phyloP scores from a whole-genome alignment of 129 eudicot species.

The Chrysanthemum seticuspe region DNA sequence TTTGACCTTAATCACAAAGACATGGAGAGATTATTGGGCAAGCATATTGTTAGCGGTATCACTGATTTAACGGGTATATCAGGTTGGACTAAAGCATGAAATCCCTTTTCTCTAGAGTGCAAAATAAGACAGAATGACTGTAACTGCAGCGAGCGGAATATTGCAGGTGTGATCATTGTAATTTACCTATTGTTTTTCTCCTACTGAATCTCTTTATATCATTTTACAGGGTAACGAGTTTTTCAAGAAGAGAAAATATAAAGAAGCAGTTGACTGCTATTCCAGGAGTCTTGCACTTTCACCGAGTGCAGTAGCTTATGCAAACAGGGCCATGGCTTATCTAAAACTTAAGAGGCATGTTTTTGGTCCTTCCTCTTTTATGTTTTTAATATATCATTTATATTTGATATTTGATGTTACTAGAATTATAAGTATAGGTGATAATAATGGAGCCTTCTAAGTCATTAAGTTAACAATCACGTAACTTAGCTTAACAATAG shows the following conservation, averaged over 20 bases:
- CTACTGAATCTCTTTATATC: constrained; percentile 18
- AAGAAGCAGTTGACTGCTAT: constrained; percentile 92
- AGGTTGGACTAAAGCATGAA: neutral
- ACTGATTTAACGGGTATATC: neutral
- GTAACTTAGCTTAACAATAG: neutral
- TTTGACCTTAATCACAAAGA: too few relatives aligned
- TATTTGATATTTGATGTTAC: neutral
- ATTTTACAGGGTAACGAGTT: constrained; percentile 70
- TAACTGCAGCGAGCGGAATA: constrained; percentile 7
- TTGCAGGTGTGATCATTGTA: neutral
- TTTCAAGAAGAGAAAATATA: constrained; percentile 85
- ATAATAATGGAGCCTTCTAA: neutral
- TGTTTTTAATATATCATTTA: neutral
- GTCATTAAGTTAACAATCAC: neutral
- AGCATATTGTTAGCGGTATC: too few relatives aligned
- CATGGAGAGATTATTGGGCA: too few relatives aligned
- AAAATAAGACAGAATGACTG: constrained; percentile 11
- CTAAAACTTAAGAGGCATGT: constrained; percentile 75
- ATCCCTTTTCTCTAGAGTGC: neutral
- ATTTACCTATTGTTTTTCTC: neutral
- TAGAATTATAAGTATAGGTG: neutral
- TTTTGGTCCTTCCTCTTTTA: neutral
- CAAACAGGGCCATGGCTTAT: constrained; percentile 98
- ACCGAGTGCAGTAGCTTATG: constrained; percentile 96
- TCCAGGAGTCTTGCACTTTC: constrained; percentile 94